A percentile compares a stretch with the other conserved stretches of the same genome.
Evolutionary conservation across 768 basidiomycete species (phyloP).

Genomic region (Xerocomus brunneocitrinus): DNA sequence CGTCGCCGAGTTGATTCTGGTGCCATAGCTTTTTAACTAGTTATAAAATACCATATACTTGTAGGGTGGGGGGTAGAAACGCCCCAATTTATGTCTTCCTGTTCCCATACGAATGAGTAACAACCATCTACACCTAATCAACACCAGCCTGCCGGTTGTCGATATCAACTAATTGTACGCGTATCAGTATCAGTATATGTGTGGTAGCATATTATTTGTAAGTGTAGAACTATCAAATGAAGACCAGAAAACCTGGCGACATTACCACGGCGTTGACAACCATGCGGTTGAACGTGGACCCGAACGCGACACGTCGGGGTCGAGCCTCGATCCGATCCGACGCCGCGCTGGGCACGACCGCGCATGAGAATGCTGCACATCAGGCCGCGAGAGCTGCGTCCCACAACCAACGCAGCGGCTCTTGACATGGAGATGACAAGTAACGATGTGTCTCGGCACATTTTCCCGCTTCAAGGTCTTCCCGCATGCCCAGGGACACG

Average conservation of each 20-base stretch:
- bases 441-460: conserved; percentile 17
- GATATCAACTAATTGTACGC: background rate
- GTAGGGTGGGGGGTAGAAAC: background rate
- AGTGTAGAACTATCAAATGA: background rate
- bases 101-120: background rate
- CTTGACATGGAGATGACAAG: conserved; percentile 11
- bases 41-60: background rate
- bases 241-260: background rate
- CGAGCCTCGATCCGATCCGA: background rate
- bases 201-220: background rate
- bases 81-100: background rate
- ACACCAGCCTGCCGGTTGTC: background rate
- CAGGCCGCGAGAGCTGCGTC: conserved; percentile 15
- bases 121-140: background rate
- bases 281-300: background rate
- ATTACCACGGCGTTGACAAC: background rate
- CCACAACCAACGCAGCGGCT: conserved; percentile 12
- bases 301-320: background rate
- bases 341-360: conserved; percentile 7
- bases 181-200: background rate
- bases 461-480: conserved; percentile 12
- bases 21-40: background rate
- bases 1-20: background rate
- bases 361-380: conserved; percentile 15
- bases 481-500: conserved; percentile 15